Evolutionary conservation across 768 basidiomycete species (phyloP), one percentile per base, ranked within the genome.

Genomic region (Ephemerocybe angulata): DNA sequence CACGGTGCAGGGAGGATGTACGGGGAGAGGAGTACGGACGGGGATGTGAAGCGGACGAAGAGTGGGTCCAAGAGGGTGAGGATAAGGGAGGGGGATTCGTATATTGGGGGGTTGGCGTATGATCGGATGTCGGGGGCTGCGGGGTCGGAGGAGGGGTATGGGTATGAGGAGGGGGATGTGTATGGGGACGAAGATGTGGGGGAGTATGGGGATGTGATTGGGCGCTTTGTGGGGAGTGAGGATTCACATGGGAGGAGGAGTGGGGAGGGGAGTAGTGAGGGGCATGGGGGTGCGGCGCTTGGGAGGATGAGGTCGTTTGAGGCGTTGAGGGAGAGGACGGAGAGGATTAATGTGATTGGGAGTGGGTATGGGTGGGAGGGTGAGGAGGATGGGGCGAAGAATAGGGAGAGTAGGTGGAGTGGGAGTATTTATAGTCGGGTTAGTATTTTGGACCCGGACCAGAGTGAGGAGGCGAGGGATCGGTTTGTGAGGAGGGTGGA

Each of bases 381-480:
- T 41, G 11, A 42, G 25, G 52, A 29, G 31, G 15, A 28, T 27
- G 28, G 27, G 22, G 28, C 25, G 51, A 29, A n/a, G 46, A 17
- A 4, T 27, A 47, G 21, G 46, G 28, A 27, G 46, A 47, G 25
- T 24, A 28, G 2, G 46, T 4, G 24, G 19, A 47, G 33, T 13
- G 74, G 67, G 57, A 75, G 75, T 65, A 67, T 78, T 48, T 79
- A 82, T 62, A 78, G 78, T 57, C 77, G 80, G 6, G 65, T 68
- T 44, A 83, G 81, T 58, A 70, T 85, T 51, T 54, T 85, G 63
- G 83, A 85, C 58, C 65, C 70, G 21, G 77, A 80, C 29, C 74
- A 75, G 67, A 84, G 83, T 58, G 76, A 73, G 60, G 66, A 72
- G 60, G 72, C 76, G 49, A 67, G 83, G 54, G 74, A 76, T 31